Conservation (phyloP, 192 early-diverging fungal genomes). For the Umbelopsis ramanniana region DNA sequence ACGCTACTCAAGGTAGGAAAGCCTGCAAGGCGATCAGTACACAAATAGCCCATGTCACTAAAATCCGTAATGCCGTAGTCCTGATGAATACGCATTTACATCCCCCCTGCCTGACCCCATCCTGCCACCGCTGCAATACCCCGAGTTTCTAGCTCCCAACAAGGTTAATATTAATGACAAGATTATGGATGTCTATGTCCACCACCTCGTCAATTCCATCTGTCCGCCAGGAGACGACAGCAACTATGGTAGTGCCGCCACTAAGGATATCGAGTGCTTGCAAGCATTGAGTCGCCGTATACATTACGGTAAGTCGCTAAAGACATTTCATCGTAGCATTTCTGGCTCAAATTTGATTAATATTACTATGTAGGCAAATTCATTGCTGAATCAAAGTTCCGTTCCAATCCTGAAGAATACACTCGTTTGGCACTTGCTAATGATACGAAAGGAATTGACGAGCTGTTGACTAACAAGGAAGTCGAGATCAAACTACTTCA, state of each 20-base stretch:
- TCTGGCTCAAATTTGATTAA: not conserved
- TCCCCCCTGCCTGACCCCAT: constrained; percentile 81
- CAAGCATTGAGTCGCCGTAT: constrained; percentile 92
- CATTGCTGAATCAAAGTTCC: constrained; percentile 97
- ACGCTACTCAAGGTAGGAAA: constrained; percentile 67
- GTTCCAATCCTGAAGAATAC: constrained; percentile 60
- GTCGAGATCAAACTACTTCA: constrained; percentile 87
- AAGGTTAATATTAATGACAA: constrained; percentile 87
- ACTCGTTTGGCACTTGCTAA: constrained; percentile 46
- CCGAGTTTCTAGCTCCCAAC: constrained; percentile 73
- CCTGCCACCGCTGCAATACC: constrained; percentile 82
- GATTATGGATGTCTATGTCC: constrained; percentile 81
- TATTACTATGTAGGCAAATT: constrained; percentile 75
- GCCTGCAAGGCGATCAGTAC: not conserved
- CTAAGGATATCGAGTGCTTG: constrained; percentile 90
- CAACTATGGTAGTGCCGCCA: constrained; percentile 94
- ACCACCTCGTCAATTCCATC: constrained; percentile 81
- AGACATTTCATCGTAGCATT: not conserved
- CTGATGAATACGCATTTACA: constrained; percentile 97
- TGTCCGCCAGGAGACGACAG: constrained; percentile 77
- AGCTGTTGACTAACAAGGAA: constrained; percentile 83
- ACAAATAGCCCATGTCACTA: not conserved
- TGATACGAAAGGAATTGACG: constrained; percentile 79
- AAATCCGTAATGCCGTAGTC: constrained; percentile 44
- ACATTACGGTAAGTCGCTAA: constrained; percentile 76